Evolutionary conservation across 768 basidiomycete genomes (phyloP).

Genomic region (Termitomyces sp.): DNA sequence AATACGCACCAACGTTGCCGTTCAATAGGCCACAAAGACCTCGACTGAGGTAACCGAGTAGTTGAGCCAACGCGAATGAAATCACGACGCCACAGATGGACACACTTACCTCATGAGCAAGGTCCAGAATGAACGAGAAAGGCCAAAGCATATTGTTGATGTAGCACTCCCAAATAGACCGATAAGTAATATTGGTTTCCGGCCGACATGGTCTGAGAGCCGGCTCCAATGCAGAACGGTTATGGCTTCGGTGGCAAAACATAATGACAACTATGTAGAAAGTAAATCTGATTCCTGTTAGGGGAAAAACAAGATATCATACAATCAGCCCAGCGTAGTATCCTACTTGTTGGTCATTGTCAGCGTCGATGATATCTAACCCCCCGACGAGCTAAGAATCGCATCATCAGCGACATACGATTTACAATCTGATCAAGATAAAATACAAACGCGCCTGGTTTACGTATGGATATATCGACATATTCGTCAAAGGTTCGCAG

Average conservation of each 20-base stretch:
- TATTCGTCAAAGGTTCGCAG: slow-evolving; percentile 51
- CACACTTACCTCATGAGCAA: slow-evolving; percentile 44
- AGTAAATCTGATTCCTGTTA: not conserved
- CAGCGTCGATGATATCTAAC: slow-evolving; percentile 43
- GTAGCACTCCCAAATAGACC: slow-evolving; percentile 61
- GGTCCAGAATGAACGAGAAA: slow-evolving; percentile 67
- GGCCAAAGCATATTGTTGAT: slow-evolving; percentile 72
- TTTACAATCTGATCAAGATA: slow-evolving; percentile 6
- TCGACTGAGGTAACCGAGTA: slow-evolving; percentile 36
- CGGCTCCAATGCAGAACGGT: slow-evolving; percentile 76
- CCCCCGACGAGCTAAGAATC: slow-evolving; percentile 37
- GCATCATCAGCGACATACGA: too few relatives aligned
- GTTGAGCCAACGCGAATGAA: not conserved
- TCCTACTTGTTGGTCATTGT: slow-evolving; percentile 56
- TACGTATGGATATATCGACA: slow-evolving; percentile 61
- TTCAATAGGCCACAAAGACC: slow-evolving; percentile 65
- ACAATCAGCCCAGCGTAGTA: slow-evolving; percentile 59
- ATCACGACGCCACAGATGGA: not conserved
- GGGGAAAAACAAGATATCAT: not conserved
- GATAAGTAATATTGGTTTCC: slow-evolving; percentile 67
- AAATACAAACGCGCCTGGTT: slow-evolving; percentile 49
- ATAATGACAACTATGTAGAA: slow-evolving; percentile 63
- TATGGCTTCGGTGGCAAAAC: slow-evolving; percentile 68
- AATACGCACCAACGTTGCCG: slow-evolving; percentile 52
- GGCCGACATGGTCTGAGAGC: slow-evolving; percentile 66